Percentiles rank a stretch among this genome's conserved stretches.
phyloP scores from a whole-genome alignment of 106 monocot species.

The Chionographis japonica region DNA sequence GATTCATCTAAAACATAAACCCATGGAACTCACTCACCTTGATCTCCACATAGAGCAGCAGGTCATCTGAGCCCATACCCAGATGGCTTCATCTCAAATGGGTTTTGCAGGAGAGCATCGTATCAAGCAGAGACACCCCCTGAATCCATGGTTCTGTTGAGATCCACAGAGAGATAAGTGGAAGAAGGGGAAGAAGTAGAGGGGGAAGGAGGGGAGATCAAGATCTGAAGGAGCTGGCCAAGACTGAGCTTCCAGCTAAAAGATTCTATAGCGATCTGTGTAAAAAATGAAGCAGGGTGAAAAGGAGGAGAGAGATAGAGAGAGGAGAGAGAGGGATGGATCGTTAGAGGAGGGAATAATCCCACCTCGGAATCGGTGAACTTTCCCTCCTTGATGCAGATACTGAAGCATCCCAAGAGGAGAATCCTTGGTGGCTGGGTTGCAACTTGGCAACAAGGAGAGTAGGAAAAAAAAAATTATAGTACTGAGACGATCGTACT shows the following conservation, averaged over 20 bases:
- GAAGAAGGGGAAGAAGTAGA: no score
- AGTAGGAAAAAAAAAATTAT: no score
- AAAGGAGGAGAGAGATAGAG: background rate
- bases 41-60: background rate
- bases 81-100: background rate
- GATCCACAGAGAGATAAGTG: background rate
- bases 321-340: background rate
- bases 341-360: background rate
- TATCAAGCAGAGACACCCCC: background rate
- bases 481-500: no score
- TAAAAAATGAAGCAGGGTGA: no score
- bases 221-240: no score
- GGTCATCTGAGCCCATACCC: background rate
- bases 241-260: no score
- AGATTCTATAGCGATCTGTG: no score
- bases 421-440: no score
- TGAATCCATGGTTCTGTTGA: background rate
- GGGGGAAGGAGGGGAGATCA: no score
- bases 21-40: background rate
- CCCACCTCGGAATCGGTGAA: conserved; percentile 1
- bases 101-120: background rate
- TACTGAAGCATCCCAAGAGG: no score
- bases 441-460: no score
- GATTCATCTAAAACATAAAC: background rate
- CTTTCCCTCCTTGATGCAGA: background rate